Evolutionary conservation across 352 stramenopile genomes (phyloP), one percentile per base, ranked within the genome.

Genomic region (Pythium graminicola): DNA sequence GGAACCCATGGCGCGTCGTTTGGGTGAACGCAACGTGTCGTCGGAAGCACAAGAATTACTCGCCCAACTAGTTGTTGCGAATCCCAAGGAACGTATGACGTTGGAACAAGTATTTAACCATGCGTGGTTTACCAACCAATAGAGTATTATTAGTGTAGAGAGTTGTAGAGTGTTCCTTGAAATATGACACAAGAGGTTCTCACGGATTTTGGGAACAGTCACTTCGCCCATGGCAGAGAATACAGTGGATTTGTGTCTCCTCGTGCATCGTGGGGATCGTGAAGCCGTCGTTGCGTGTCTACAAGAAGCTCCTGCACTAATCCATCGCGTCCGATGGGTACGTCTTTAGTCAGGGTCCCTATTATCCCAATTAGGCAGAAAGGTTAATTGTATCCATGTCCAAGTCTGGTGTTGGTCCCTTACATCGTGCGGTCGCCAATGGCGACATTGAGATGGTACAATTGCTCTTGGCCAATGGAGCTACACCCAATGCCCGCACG

Each of bases 391-490:
- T 40, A 24, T 6, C 32, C 14, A 33, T 44, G 32, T 35, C 31
- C 2, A 23, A 91, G 81, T 91, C 78, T 1, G 81, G 81, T 1
- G 69, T 79, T 0, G 76, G 74, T 6, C 64, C 73, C 8, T 41
- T 91, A 14, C 81, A 91, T 64, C 78, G 81, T 35, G 81, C 81
- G 9, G 76, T 86, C 26, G 66, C 65, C 17, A 64, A 53, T 4
- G 63, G 69, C 2, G 56, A 87, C 27, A 1, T 68, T 3, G 64
- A 60, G 27, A 73, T 87, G 35, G 66, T 70, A 2, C 16, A 65
- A 41, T 45, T 87, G 41, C 62, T 91, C 35, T 57, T 91, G 1
- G 52, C 55, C 2, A 62, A 58, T 22, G 78, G 75, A 0, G 78
- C 71, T 8, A 41, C 81, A 20, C 64, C 72, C 20, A 84, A 87